phyloP scores from a whole-genome alignment of 176 grass and related monocot species.

The Juncus effusus region DNA sequence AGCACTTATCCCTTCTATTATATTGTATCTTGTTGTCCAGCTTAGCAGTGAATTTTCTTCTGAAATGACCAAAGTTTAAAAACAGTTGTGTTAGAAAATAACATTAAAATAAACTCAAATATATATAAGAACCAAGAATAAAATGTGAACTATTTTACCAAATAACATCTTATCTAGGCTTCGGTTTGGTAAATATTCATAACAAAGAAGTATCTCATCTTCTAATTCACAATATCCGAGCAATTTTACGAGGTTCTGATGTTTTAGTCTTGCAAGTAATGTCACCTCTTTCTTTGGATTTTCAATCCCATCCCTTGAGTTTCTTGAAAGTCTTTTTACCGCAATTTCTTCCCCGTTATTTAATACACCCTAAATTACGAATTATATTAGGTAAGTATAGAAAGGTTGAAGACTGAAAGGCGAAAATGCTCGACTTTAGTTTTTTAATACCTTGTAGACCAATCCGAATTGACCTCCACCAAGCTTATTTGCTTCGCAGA shows the following conservation, averaged over 20 bases:
- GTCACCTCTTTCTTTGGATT: constrained; percentile 23
- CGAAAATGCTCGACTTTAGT: background rate
- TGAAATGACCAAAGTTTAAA: background rate
- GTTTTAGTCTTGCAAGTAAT: constrained; percentile 17
- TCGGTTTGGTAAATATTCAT: constrained; percentile 28
- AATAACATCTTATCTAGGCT: constrained; percentile 21
- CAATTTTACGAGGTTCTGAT: constrained; percentile 27
- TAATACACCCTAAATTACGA: constrained; percentile 17
- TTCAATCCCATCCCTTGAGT: constrained; percentile 23
- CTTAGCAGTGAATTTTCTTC: background rate
- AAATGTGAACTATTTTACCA: constrained; percentile 8
- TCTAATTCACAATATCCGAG: constrained; percentile 21
- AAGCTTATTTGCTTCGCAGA: constrained; percentile 11
- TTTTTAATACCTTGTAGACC: constrained; percentile 26
- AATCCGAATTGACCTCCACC: constrained; percentile 22
- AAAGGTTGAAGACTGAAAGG: too few relatives aligned
- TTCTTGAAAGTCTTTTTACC: constrained; percentile 25
- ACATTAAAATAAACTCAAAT: too few relatives aligned
- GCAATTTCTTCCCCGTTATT: constrained; percentile 14
- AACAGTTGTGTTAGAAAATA: too few relatives aligned
- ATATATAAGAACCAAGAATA: too few relatives aligned
- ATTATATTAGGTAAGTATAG: too few relatives aligned
- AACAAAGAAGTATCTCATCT: constrained; percentile 25
- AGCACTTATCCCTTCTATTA: constrained; percentile 14
- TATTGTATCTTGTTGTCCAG: constrained; percentile 10